Conservation (phyloP, 2,329 filamentous ascomycete genomes). For the Truncatella angustata region DNA sequence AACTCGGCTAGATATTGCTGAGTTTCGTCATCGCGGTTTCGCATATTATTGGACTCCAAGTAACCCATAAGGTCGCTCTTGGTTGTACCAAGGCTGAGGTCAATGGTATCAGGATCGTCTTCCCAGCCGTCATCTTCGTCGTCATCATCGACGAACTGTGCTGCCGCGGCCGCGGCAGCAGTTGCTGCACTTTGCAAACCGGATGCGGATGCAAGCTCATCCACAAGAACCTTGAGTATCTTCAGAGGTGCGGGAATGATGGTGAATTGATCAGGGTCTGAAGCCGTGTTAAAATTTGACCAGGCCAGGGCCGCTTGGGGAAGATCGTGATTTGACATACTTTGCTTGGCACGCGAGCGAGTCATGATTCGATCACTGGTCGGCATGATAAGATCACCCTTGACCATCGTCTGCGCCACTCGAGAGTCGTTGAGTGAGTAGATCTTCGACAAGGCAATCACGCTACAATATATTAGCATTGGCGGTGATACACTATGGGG, state of each 20-base stretch:
- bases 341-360: constrained; percentile 81
- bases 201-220: constrained; percentile 82
- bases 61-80: constrained; percentile 81
- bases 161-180: constrained; percentile 59
- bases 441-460: constrained; percentile 88
- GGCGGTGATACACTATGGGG: background rate
- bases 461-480: constrained; percentile 49
- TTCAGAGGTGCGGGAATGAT: constrained; percentile 86
- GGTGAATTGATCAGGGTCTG: constrained; percentile 86
- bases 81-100: constrained; percentile 68
- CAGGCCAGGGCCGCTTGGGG: constrained; percentile 12
- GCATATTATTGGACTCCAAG: constrained; percentile 56
- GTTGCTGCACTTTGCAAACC: constrained; percentile 61
- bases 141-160: constrained; percentile 57
- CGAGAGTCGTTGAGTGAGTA: constrained; percentile 84
- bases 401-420: constrained; percentile 76
- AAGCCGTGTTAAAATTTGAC: constrained; percentile 23
- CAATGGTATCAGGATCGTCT: constrained; percentile 74
- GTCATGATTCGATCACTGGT: constrained; percentile 88
- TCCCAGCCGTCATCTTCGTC: constrained; percentile 86
- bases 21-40: constrained; percentile 85
- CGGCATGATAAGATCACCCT: constrained; percentile 84
- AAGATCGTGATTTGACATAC: constrained; percentile 43
- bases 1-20: constrained; percentile 81
- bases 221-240: constrained; percentile 92